Percentiles rank a stretch among this genome's conserved stretches.
These are phyloP conservation scores for Aurantiochytrium sp. DNA, from an alignment of 108 stramenopile genomes.

Conservation along the genomic window DNA sequence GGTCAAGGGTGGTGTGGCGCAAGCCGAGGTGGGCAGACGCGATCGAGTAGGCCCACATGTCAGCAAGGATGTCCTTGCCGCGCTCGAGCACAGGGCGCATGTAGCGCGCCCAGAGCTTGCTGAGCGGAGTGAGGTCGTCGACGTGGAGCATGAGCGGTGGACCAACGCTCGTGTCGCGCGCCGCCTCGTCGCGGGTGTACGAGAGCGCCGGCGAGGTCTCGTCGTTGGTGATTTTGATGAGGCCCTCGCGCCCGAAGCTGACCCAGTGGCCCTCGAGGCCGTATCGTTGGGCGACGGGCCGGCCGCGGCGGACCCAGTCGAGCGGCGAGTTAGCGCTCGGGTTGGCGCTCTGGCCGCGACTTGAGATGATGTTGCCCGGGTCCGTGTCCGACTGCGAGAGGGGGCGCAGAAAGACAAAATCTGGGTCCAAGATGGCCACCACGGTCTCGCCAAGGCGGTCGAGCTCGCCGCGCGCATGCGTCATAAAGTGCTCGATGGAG, in stretches of 20 bases:
- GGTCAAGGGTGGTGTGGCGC: background rate
- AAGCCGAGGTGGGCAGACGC: background rate
- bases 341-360: background rate
- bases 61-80: background rate
- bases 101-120: slow-evolving; percentile 13
- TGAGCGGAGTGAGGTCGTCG: background rate
- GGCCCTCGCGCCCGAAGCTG: background rate
- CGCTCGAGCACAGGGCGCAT: background rate
- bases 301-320: slow-evolving; percentile 18
- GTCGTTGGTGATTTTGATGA: background rate
- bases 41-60: slow-evolving; percentile 28
- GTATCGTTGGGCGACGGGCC: slow-evolving; percentile 10
- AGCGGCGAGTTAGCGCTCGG: background rate
- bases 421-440: slow-evolving; percentile 15
- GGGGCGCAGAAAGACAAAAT: background rate
- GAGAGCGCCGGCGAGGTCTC: background rate
- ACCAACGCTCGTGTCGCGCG: background rate
- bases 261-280: slow-evolving; percentile 1
- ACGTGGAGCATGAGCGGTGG: slow-evolving; percentile 26
- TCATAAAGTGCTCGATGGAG: slow-evolving; percentile 30
- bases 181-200: background rate
- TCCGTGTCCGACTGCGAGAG: background rate
- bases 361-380: background rate
- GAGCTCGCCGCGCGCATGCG: background rate
- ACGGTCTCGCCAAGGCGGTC: background rate